A percentile compares a stretch with the other conserved stretches of the same genome.
These are phyloP conservation scores for Crithidia acanthocephali DNA, from an alignment of 208 protist species.

Conservation along the genomic window DNA sequence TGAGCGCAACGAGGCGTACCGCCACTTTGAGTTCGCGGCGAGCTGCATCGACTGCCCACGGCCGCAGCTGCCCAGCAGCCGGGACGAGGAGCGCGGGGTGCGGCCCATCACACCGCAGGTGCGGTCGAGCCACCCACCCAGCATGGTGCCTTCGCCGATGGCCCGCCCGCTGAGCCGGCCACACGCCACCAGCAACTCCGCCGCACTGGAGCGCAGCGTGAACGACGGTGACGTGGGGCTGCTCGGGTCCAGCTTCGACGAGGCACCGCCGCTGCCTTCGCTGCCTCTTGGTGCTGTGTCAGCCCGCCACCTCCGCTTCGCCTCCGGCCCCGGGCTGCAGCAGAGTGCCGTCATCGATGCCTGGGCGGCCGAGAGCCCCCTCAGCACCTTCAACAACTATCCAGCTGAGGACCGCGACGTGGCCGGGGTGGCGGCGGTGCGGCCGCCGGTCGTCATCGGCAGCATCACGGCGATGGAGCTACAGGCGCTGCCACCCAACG, in stretches of 20 bases:
- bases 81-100: constrained; percentile 12
- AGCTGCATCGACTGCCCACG: constrained; percentile 16
- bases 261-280: constrained; percentile 10
- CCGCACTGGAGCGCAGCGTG: neutral
- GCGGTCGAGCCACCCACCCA: neutral
- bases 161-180: neutral
- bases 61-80: neutral
- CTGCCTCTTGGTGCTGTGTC: constrained; percentile 9
- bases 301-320: constrained; percentile 16
- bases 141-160: constrained; percentile 20
- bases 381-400: constrained; percentile 44
- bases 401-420: constrained; percentile 41
- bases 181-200: neutral
- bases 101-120: constrained; percentile 9
- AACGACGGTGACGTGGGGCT: neutral
- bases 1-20: neutral
- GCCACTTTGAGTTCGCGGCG: constrained; percentile 2
- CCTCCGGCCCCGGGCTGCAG: neutral
- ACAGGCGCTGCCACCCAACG: constrained; percentile 49
- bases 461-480: constrained; percentile 62
- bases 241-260: neutral
- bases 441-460: constrained; percentile 58
- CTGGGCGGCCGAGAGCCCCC: constrained; percentile 14
- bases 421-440: constrained; percentile 19
- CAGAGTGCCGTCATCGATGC: constrained; percentile 17